Percentiles rank a stretch among this genome's conserved stretches.
phyloP scores from a whole-genome alignment of 2,329 filamentous ascomycete genomes.

The Xylariales sp. region DNA sequence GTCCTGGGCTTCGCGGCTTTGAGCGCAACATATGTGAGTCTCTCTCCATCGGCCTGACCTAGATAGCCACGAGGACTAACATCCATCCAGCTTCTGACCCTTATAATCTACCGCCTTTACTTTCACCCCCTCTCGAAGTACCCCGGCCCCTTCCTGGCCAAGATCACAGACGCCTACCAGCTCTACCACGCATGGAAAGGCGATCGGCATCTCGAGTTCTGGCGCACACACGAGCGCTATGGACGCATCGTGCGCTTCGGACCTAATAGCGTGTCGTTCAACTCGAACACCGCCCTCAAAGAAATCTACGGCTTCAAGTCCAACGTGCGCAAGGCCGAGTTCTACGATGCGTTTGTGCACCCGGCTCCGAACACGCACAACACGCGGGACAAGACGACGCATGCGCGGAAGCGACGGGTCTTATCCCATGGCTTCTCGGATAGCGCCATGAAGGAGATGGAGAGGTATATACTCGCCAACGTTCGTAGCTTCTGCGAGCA shows the following conservation, averaged over 20 bases:
- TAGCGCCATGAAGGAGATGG: conserved; percentile 61
- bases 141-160: conserved; percentile 59
- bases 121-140: conserved; percentile 63
- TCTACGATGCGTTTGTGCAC: conserved; percentile 70
- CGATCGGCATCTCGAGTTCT: conserved; percentile 69
- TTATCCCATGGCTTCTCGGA: conserved; percentile 70
- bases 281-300: conserved; percentile 63
- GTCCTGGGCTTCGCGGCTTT: not conserved
- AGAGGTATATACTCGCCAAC: conserved; percentile 61
- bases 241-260: conserved; percentile 71
- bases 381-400: conserved; percentile 61
- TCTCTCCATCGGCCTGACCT: not conserved
- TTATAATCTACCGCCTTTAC: conserved; percentile 53
- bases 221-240: conserved; percentile 66
- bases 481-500: conserved; percentile 62
- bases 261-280: conserved; percentile 73
- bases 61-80: not conserved
- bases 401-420: conserved; percentile 67
- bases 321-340: conserved; percentile 64
- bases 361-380: conserved; percentile 71
- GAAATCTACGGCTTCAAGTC: conserved; percentile 61
- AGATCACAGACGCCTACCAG: conserved; percentile 59
- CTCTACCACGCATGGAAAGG: conserved; percentile 73
- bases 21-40: not conserved
- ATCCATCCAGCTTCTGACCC: conserved; percentile 18